Conservation (phyloP, 371 early-diverging fungal genomes). For the Nematocida ausubeli region DNA sequence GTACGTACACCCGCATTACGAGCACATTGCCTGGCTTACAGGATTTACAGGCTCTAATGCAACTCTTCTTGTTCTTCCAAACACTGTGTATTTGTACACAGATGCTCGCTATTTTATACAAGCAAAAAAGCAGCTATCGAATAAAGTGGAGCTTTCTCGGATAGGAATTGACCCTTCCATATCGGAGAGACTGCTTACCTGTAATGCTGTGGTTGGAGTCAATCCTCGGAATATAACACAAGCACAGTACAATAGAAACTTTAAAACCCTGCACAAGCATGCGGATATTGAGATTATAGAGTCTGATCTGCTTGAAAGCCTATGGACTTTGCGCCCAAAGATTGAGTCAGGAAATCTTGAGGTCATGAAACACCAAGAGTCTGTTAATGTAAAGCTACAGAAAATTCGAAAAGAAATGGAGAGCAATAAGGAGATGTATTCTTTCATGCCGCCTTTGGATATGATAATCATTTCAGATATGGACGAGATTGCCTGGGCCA, state of each 20-base stretch:
- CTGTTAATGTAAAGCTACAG: constrained; percentile 72
- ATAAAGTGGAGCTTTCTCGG: constrained; percentile 56
- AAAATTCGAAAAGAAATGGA: constrained; percentile 71
- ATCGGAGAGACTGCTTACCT: constrained; percentile 37
- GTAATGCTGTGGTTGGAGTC: constrained; percentile 52
- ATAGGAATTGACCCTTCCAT: constrained; percentile 74
- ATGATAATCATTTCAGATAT: constrained; percentile 60
- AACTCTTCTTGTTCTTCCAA: constrained; percentile 73
- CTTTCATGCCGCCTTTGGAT: constrained; percentile 20
- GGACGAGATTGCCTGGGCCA: constrained; percentile 73
- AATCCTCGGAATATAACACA: constrained; percentile 55
- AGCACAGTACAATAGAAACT: constrained; percentile 70
- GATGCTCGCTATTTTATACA: constrained; percentile 96
- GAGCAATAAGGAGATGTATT: neutral
- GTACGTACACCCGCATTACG: constrained; percentile 83
- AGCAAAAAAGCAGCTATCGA: constrained; percentile 79
- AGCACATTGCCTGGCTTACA: constrained; percentile 82
- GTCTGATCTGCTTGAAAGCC: constrained; percentile 22
- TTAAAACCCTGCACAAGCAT: constrained; percentile 28
- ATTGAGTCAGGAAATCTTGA: constrained; percentile 4
- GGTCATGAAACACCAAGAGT: constrained; percentile 21
- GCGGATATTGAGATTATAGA: constrained; percentile 53
- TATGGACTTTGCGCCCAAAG: constrained; percentile 48
- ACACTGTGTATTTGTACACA: constrained; percentile 79
- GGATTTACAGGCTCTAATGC: constrained; percentile 95